phyloP scores from a whole-genome alignment of 2,329 filamentous ascomycete species.

The Cladosporium austrohemisphaericum region DNA sequence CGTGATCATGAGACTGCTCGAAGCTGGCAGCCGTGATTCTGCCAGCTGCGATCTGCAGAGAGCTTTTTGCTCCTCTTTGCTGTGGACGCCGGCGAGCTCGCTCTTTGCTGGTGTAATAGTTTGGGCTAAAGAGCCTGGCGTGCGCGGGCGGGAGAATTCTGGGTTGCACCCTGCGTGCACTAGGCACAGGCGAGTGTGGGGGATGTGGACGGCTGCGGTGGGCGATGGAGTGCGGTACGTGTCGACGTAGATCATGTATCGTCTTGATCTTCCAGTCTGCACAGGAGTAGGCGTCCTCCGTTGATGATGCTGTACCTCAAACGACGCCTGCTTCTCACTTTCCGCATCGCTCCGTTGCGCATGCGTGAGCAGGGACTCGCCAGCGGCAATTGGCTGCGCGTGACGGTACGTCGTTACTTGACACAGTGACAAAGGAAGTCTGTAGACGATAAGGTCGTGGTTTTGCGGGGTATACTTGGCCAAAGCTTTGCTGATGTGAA shows the following conservation, averaged over 20 bases:
- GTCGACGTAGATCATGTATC: slow-evolving; percentile 2
- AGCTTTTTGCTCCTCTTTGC: background rate
- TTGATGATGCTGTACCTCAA: too few relatives aligned
- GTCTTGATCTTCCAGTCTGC: too few relatives aligned
- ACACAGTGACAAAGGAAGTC: background rate
- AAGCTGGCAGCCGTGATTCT: slow-evolving; percentile 1
- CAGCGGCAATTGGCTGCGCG: slow-evolving; percentile 3
- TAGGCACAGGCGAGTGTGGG: slow-evolving; percentile 4
- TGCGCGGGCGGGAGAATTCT: slow-evolving; percentile 8
- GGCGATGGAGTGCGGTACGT: background rate
- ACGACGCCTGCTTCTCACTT: too few relatives aligned
- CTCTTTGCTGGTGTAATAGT: background rate
- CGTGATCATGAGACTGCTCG: slow-evolving; percentile 7
- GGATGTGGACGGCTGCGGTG: slow-evolving; percentile 1
- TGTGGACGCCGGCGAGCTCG: background rate
- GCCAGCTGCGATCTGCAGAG: slow-evolving; percentile 10
- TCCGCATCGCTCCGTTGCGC: slow-evolving; percentile 4
- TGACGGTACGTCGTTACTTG: background rate
- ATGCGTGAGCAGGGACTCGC: slow-evolving; percentile 3
- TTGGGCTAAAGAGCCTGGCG: background rate
- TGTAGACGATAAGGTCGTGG: background rate
- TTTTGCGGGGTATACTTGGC: too few relatives aligned
- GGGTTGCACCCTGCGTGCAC: slow-evolving; percentile 10
- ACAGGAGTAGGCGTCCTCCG: too few relatives aligned
- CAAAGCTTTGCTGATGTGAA: too few relatives aligned